A percentile compares a stretch with the other conserved stretches of the same genome.
These are phyloP conservation scores for Akanthomyces muscarius DNA, from an alignment of 2,329 filamentous ascomycete species.

Conservation along the genomic window DNA sequence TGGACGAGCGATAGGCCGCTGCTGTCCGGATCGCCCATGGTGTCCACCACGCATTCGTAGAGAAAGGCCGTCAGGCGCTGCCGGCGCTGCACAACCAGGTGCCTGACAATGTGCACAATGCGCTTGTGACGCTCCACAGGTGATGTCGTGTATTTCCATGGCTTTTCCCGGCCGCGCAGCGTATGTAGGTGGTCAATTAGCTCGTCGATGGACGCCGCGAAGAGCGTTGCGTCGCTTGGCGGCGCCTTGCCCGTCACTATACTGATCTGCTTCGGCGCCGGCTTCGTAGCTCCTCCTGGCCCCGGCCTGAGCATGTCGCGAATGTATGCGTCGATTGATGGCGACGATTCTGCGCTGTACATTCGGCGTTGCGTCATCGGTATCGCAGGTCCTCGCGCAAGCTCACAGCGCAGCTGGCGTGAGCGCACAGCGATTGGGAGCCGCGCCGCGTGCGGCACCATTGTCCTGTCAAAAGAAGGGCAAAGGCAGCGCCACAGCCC, in stretches of 20 bases:
- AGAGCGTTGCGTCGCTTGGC: slow-evolving; percentile 22
- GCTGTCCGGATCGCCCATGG: slow-evolving; percentile 64
- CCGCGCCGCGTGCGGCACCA: slow-evolving; percentile 25
- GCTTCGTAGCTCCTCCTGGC: neutral
- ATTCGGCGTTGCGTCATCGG: neutral
- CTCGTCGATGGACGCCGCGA: slow-evolving; percentile 22
- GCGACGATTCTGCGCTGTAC: slow-evolving; percentile 16
- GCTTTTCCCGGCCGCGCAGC: slow-evolving; percentile 24
- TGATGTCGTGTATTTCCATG: slow-evolving; percentile 21
- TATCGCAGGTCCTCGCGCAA: slow-evolving; percentile 18
- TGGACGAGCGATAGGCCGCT: slow-evolving; percentile 59
- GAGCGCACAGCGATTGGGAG: slow-evolving; percentile 24
- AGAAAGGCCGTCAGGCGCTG: slow-evolving; percentile 54
- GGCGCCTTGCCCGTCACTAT: slow-evolving; percentile 11
- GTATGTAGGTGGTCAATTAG: slow-evolving; percentile 28
- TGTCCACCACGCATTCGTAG: slow-evolving; percentile 72
- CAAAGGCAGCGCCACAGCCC: slow-evolving; percentile 63
- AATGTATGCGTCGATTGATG: slow-evolving; percentile 30
- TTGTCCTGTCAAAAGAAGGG: slow-evolving; percentile 46
- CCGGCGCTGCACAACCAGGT: slow-evolving; percentile 53
- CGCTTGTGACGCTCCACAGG: slow-evolving; percentile 24
- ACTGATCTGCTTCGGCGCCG: neutral
- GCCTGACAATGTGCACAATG: slow-evolving; percentile 46
- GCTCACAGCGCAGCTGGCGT: slow-evolving; percentile 12
- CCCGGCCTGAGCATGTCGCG: slow-evolving; percentile 36